Evolutionary conservation across 345 rosid species (phyloP), one percentile per base, ranked within the genome.

Genomic region (Anastatica hierochuntica): DNA sequence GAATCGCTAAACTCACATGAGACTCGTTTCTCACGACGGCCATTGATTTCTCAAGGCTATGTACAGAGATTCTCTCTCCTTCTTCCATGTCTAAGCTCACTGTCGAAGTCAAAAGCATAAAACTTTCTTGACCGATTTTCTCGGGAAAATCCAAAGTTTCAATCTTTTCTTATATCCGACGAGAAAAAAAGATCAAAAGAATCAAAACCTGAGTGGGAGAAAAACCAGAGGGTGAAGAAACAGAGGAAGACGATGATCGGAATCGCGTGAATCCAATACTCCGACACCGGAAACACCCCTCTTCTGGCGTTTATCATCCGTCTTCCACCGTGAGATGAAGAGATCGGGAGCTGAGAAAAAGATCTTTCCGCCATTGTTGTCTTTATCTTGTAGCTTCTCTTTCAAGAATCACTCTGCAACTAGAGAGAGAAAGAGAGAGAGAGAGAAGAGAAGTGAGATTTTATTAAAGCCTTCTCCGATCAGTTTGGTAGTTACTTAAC

Each of bases 161-260:
- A 9, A 29, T 29, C 33, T 29, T 29, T 29, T 29, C 33, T 29
- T 29, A 6, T 29, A 29, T 6, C 5, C 1, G n/a, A 29, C 40
- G 2, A 1, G 14, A 36, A 6, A 2, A n/a, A n/a, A n/a, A n/a
- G n/a, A n/a, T n/a, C n/a, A n/a, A n/a, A n/a, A n/a, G n/a, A n/a
- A n/a, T n/a, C n/a, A 5, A 6, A 7, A 29, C 33, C 33, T 7
- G 33, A 29, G 8, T 29, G 8, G 3, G 82, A 80, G 77, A 74
- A 66, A 60, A 71, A 69, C 85, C 90, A 80, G 51, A 80, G 90
- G n/a, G 71, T 67, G 75, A 76, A 67, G 78, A 82, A 55, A 30
- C 77, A 70, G 62, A 80, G 60, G 6, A 75, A 40, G 10, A 75
- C 40, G 42, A 75, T 49, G 29, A 68, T 43, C 42, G 89, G 86